phyloP scores from a whole-genome alignment of 192 early-diverging fungal species.

The Oehlia diaphana region DNA sequence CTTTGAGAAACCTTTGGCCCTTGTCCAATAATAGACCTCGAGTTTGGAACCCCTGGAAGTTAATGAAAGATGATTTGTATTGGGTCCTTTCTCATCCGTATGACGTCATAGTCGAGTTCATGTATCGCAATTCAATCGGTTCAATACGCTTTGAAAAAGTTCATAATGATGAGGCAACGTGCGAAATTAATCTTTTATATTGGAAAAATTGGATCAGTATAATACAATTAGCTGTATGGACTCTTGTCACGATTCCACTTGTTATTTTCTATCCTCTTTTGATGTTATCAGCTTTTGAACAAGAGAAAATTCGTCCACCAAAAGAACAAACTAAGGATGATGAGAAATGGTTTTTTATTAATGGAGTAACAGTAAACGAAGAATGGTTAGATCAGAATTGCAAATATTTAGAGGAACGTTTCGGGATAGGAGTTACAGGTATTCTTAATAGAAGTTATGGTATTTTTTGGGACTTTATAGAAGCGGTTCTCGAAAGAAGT shows the following conservation, averaged over 20 bases:
- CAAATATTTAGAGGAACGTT: constrained; percentile 14
- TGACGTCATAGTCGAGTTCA: not conserved
- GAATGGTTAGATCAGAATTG: constrained; percentile 3
- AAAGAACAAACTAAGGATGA: not conserved
- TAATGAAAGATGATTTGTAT: not conserved
- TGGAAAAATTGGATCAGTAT: not conserved
- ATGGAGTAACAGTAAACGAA: not conserved
- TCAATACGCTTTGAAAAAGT: not conserved
- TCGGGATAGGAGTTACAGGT: not conserved
- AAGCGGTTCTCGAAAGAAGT: not conserved
- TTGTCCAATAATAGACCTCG: too few species aligned
- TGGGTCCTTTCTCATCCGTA: constrained; percentile 4
- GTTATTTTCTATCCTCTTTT: constrained; percentile 4
- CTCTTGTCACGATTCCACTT: not conserved
- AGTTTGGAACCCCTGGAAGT: not conserved
- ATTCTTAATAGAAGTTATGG: constrained; percentile 15
- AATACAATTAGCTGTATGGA: not conserved
- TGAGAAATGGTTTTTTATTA: constrained; percentile 20
- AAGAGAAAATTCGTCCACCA: not conserved
- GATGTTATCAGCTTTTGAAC: not conserved
- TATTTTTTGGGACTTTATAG: not conserved
- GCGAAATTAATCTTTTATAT: not conserved
- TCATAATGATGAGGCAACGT: too few species aligned
- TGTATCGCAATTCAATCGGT: not conserved
- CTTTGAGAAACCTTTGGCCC: too few species aligned